A percentile compares a stretch with the other conserved stretches of the same genome.
Evolutionary conservation across 169 alveolate species (phyloP).

Genomic region (Cryptosporidium ubiquitum): DNA sequence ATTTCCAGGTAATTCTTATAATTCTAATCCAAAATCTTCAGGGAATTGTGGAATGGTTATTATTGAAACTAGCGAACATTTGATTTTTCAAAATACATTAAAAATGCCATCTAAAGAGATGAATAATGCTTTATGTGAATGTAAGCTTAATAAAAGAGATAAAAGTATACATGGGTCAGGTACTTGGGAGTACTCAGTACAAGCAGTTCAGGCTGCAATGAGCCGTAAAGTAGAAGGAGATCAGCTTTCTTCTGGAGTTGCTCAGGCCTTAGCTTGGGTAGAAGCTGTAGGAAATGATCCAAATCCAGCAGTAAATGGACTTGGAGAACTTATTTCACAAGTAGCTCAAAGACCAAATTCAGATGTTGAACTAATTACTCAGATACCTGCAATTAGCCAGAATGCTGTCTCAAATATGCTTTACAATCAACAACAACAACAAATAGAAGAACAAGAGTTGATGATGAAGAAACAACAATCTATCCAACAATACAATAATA

Average conservation of each 20-base stretch:
- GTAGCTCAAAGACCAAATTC: conserved; percentile 74
- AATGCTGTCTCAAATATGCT: conserved; percentile 71
- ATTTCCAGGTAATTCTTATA: not conserved
- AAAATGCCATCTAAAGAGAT: conserved; percentile 75
- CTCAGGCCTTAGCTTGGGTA: conserved; percentile 74
- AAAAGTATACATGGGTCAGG: conserved; percentile 72
- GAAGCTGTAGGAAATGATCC: conserved; percentile 75
- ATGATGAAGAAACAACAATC: conserved; percentile 8
- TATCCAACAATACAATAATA: conserved; percentile 15
- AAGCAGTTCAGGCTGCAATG: conserved; percentile 73
- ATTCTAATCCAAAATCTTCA: not conserved
- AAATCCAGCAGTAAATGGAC: conserved; percentile 71
- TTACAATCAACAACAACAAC: conserved; percentile 63
- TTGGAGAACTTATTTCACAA: conserved; percentile 67
- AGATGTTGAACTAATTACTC: conserved; percentile 64
- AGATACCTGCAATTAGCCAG: conserved; percentile 71
- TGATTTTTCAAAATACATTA: conserved; percentile 74
- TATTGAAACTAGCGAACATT: conserved; percentile 76
- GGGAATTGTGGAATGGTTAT: conserved; percentile 77
- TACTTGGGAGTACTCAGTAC: conserved; percentile 74
- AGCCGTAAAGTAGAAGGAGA: conserved; percentile 69
- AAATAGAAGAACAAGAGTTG: conserved; percentile 16
- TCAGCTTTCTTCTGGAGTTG: conserved; percentile 70
- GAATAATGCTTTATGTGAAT: conserved; percentile 79
- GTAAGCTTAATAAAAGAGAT: conserved; percentile 68